These are phyloP conservation scores for Globisporangium cylindrosporum DNA, from an alignment of 352 stramenopile genomes.

Conservation along the genomic window DNA sequence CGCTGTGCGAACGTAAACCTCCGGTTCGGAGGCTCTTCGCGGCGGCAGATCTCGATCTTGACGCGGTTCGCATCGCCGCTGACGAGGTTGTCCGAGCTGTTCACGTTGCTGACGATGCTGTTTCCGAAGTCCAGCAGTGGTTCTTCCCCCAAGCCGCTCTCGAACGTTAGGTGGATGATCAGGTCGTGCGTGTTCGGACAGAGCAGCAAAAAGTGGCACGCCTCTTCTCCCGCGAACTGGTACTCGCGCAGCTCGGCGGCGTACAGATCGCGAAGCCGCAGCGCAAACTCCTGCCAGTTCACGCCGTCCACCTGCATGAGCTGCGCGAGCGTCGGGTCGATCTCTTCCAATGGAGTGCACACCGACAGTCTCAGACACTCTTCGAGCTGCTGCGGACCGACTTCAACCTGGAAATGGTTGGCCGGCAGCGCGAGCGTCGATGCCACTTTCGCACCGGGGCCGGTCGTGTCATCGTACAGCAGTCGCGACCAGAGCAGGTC, in stretches of 20 bases:
- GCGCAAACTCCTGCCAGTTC: conserved; percentile 74
- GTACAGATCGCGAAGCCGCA: conserved; percentile 77
- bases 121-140: conserved; percentile 7
- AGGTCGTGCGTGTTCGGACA: conserved; percentile 82
- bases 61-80: conserved; percentile 7
- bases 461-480: conserved; percentile 63
- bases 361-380: conserved; percentile 80
- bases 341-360: conserved; percentile 68
- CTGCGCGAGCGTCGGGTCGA: conserved; percentile 75
- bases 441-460: conserved; percentile 49
- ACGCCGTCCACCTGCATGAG: conserved; percentile 64
- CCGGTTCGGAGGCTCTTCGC: conserved; percentile 75
- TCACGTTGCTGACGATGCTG: conserved; percentile 21
- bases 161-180: conserved; percentile 85
- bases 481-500: conserved; percentile 84
- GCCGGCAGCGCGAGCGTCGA: conserved; percentile 44
- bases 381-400: conserved; percentile 80
- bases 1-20: conserved; percentile 81
- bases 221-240: conserved; percentile 73
- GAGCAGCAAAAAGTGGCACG: conserved; percentile 75
- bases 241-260: conserved; percentile 81
- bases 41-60: conserved; percentile 81
- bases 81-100: conserved; percentile 8
- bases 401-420: conserved; percentile 67
- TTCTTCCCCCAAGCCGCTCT: conserved; percentile 31